These are phyloP conservation scores for Arthrobotrys musiformis DNA, from an alignment of 2,329 filamentous ascomycete species.

Conservation along the genomic window DNA sequence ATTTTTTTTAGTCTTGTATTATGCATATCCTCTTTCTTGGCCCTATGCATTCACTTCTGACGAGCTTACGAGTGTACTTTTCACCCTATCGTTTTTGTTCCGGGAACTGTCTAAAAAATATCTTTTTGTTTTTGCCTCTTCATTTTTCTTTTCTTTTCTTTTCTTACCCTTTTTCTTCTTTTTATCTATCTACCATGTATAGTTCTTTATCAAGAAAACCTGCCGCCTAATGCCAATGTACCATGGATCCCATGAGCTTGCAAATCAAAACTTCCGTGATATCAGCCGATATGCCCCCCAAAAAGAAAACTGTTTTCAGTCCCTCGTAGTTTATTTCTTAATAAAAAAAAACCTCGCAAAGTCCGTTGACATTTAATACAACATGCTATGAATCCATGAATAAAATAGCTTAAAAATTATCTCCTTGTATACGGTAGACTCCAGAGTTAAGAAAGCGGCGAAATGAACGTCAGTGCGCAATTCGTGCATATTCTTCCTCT, in stretches of 20 bases:
- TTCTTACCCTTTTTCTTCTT: not conserved
- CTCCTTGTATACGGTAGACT: not conserved
- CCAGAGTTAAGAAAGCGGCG: not conserved
- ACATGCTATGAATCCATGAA: not conserved
- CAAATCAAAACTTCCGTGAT: conserved; percentile 37
- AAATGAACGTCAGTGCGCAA: conserved; percentile 15
- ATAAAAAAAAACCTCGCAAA: not conserved
- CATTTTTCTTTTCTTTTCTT: not conserved
- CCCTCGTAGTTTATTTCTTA: too few relatives aligned
- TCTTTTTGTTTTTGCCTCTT: too few relatives aligned
- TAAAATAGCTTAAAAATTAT: not conserved
- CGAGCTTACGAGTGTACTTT: conserved; percentile 24
- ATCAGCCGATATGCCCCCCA: conserved; percentile 27
- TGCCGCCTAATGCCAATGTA: conserved; percentile 21
- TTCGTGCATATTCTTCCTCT: too few relatives aligned
- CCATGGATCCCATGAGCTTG: conserved; percentile 32
- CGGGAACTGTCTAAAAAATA: conserved; percentile 13
- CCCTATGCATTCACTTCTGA: conserved; percentile 8
- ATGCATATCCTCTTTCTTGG: conserved; percentile 6
- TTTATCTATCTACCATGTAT: not conserved
- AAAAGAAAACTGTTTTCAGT: not conserved
- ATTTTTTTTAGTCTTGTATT: conserved; percentile 14
- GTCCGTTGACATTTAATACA: not conserved
- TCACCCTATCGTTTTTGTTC: not conserved
- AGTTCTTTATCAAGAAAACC: conserved; percentile 16